Percentiles rank a stretch among this genome's conserved stretches.
Evolutionary conservation across 768 basidiomycete genomes (phyloP).

Genomic region (Cantharellus anzutake): DNA sequence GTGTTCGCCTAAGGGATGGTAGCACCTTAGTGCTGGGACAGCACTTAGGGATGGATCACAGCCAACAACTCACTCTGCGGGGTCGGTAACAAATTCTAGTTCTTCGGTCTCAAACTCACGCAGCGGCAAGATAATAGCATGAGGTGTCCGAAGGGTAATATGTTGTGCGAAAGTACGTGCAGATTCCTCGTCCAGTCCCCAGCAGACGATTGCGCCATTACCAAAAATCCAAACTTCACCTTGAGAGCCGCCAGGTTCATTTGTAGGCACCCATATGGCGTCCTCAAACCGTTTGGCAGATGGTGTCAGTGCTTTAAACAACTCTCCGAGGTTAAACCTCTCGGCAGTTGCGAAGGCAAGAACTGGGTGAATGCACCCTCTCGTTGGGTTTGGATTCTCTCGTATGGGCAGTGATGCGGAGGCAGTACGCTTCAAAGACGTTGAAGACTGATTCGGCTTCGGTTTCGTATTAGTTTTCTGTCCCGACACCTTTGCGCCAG

Average conservation of each 20-base stretch:
- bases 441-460: slow-evolving; percentile 59
- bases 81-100: slow-evolving; percentile 82
- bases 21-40: slow-evolving; percentile 3
- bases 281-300: slow-evolving; percentile 43
- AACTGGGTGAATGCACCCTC: slow-evolving; percentile 58
- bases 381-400: slow-evolving; percentile 68
- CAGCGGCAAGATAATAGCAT: slow-evolving; percentile 44
- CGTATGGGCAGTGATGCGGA: slow-evolving; percentile 75
- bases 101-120: slow-evolving; percentile 69
- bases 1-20: slow-evolving; percentile 38
- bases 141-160: slow-evolving; percentile 29
- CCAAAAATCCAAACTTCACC: slow-evolving; percentile 72
- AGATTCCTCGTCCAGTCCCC: slow-evolving; percentile 66
- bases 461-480: slow-evolving; percentile 21
- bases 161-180: slow-evolving; percentile 47
- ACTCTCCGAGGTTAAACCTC: slow-evolving; percentile 47
- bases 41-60: background rate
- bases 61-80: slow-evolving; percentile 44
- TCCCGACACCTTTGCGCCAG: too few species aligned
- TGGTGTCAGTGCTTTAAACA: slow-evolving; percentile 34
- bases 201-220: slow-evolving; percentile 79
- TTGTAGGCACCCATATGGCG: slow-evolving; percentile 61
- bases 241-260: slow-evolving; percentile 27
- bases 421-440: slow-evolving; percentile 64
- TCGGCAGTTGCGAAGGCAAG: slow-evolving; percentile 79